phyloP scores from a whole-genome alignment of 2,329 filamentous ascomycete species.

The Gnomoniopsis smithogilvyi region DNA sequence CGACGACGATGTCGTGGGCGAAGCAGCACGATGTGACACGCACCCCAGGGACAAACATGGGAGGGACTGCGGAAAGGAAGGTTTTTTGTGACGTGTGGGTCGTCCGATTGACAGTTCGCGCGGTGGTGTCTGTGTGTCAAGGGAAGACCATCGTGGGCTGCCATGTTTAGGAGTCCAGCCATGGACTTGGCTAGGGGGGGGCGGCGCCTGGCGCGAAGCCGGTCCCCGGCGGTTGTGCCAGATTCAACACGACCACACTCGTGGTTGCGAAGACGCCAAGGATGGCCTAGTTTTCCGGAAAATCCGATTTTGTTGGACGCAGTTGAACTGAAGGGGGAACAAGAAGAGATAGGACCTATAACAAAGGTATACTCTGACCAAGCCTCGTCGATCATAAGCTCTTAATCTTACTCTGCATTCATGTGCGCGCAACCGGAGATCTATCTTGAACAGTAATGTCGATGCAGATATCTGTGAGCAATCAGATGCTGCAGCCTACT shows the following conservation, averaged over 20 bases:
- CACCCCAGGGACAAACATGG: background rate
- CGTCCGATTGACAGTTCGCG: constrained; percentile 12
- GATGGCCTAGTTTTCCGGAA: background rate
- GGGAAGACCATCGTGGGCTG: background rate
- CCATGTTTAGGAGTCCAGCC: background rate
- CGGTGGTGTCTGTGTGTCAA: constrained; percentile 7
- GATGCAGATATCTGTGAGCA: too few relatives aligned
- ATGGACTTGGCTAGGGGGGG: background rate
- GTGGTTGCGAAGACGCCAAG: background rate
- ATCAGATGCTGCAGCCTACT: too few relatives aligned
- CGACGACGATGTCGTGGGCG: background rate
- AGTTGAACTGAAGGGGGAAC: too few relatives aligned
- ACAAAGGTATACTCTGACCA: too few relatives aligned
- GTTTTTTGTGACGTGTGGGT: constrained; percentile 9
- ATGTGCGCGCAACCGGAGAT: too few relatives aligned
- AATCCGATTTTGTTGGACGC: background rate
- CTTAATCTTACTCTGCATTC: too few relatives aligned
- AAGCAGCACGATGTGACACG: constrained; percentile 7
- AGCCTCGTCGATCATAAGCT: too few relatives aligned
- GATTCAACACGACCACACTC: background rate
- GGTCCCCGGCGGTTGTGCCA: background rate
- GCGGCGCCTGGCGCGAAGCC: constrained; percentile 5
- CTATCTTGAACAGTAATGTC: too few relatives aligned
- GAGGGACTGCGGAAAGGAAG: background rate
- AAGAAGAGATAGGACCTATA: too few relatives aligned